Evolutionary conservation across 164 flowering plant species (phyloP).

Genomic region (Vitis rupestris): DNA sequence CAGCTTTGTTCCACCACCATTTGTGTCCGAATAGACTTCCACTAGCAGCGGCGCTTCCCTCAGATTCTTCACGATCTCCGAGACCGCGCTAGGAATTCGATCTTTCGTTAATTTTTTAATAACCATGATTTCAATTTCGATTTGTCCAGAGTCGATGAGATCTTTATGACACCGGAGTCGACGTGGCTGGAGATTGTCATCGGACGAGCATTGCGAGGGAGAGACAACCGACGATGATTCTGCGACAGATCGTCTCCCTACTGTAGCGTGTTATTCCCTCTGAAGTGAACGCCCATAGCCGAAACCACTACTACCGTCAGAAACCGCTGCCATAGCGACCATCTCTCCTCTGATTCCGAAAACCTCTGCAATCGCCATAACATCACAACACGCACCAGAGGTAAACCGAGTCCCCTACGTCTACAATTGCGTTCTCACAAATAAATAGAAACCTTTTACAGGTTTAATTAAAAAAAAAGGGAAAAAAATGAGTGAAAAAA

Average conservation of each 20-base stretch:
- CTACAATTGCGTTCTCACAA: too few species aligned
- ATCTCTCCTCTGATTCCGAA: too few species aligned
- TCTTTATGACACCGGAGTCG: background rate
- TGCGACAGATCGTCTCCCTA: too few species aligned
- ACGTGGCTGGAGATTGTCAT: background rate
- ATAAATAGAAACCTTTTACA: too few species aligned
- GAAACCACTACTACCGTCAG: background rate
- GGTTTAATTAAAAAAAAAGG: too few species aligned
- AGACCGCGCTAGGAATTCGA: conserved; percentile 23
- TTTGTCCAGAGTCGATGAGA: background rate
- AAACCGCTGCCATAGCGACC: too few species aligned
- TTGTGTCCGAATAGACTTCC: conserved; percentile 14
- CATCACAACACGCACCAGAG: too few species aligned
- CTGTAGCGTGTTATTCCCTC: background rate
- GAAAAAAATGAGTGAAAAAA: too few species aligned
- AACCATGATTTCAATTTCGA: background rate
- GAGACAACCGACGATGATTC: background rate
- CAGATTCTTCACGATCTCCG: conserved; percentile 50
- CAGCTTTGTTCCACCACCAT: conserved; percentile 10
- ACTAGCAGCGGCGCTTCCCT: conserved; percentile 43
- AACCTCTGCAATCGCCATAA: too few species aligned
- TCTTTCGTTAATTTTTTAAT: background rate
- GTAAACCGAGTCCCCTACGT: too few species aligned
- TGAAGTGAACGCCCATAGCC: conserved; percentile 9
- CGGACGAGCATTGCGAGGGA: background rate